Evolutionary conservation across 2,329 filamentous ascomycete species (phyloP).

Genomic region (Rhynchosporium agropyri): DNA sequence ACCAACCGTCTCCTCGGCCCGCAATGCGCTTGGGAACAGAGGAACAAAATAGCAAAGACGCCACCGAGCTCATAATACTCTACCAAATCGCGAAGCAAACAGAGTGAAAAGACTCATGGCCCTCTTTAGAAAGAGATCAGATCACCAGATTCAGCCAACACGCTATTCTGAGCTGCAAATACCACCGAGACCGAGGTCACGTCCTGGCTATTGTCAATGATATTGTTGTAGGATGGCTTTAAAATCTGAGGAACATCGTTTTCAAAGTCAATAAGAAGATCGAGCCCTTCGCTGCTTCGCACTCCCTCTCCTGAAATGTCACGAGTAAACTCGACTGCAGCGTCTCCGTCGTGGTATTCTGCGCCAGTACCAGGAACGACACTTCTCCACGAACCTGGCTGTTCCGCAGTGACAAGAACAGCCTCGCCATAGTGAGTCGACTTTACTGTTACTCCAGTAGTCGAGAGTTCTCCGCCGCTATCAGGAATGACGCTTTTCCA

Average conservation of each 20-base stretch:
- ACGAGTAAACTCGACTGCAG: neutral
- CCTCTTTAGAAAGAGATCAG: neutral
- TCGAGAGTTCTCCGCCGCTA: too few relatives aligned
- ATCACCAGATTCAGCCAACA: neutral
- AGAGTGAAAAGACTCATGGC: too few relatives aligned
- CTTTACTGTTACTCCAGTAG: too few relatives aligned
- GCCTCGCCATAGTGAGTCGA: too few relatives aligned
- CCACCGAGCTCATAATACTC: too few relatives aligned
- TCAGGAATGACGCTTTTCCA: neutral
- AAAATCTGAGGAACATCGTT: neutral
- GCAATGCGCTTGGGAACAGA: too few relatives aligned
- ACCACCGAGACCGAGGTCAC: neutral
- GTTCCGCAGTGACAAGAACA: neutral
- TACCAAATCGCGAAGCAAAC: too few relatives aligned
- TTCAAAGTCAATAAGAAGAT: neutral
- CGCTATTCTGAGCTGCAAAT: neutral
- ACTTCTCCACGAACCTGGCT: too few relatives aligned
- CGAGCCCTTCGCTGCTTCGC: neutral
- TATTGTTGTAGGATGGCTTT: neutral
- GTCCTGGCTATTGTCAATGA: slow-evolving; percentile 11
- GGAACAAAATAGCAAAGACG: too few relatives aligned
- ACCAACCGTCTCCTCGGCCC: too few relatives aligned
- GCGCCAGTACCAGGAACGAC: neutral
- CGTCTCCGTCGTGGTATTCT: neutral
- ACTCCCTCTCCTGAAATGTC: neutral